Evolutionary conservation across 2,329 filamentous ascomycete genomes (phyloP), one percentile per base, ranked within the genome.

Genomic region (Lizonia empirigonia): DNA sequence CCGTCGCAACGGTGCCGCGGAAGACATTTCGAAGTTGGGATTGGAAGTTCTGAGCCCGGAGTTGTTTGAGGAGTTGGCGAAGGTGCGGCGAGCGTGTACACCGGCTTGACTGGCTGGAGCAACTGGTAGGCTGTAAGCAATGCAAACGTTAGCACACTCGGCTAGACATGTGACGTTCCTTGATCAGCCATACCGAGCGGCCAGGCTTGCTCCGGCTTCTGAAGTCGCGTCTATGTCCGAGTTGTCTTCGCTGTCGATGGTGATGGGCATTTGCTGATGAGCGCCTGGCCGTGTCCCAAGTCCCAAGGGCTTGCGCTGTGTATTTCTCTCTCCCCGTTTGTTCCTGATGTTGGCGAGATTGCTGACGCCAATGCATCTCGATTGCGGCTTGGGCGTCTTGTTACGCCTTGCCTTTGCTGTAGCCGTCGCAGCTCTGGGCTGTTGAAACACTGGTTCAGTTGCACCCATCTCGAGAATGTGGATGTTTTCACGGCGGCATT

Each of bases 221-320:
- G 8, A 5, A 7, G 9, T 23, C 18, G 30, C 18, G 12, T 42
- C 34, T 12, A 6, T 20, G 27, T 23, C 34, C 8, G 10, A 19
- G 3, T 35, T 34, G 2, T 50, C 47, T 8, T 41, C 40, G 34
- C 56, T 55, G n/a, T 56, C 50, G 23, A 62, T 54, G 2, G 34
- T 48, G 18, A 62, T 62, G 9, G 59, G 59, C 1, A 29, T 10
- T 0, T 49, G 10, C 8, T 38, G 23, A 1, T 39, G 47, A n/a
- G 50, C 27, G 18, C 55, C 55, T 4, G 50, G 20, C 4, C 27
- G 44, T 8, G 30, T 46, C 0, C 38, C 23, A 9, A 44, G 23
- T 4, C 32, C 26, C 3, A 30, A 15, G 5, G 40, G 32, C 19
- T 41, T 35, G 2, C 16, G 24, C 7, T 19, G 35, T 29, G 18